Conservation (phyloP, 2,329 filamentous ascomycete species). For the Nothopassalora personata region DNA sequence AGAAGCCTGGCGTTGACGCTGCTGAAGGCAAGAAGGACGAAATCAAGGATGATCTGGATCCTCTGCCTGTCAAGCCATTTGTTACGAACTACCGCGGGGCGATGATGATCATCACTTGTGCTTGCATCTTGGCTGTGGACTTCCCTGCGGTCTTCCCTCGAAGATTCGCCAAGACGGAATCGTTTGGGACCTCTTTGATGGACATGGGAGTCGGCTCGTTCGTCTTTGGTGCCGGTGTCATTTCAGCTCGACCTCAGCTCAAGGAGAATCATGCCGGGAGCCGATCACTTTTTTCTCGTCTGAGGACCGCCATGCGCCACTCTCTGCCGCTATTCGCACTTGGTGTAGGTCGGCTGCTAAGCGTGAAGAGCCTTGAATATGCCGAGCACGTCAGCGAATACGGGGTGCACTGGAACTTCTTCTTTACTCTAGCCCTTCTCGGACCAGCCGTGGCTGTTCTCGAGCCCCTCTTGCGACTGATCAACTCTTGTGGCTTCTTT, state of each 20-base stretch:
- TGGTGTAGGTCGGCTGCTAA: conserved; percentile 74
- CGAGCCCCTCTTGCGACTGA: conserved; percentile 61
- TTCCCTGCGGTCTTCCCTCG: conserved; percentile 80
- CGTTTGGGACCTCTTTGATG: conserved; percentile 99
- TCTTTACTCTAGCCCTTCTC: conserved; percentile 87
- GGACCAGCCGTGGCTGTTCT: conserved; percentile 84
- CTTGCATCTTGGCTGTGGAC: conserved; percentile 94
- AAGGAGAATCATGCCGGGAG: conserved; percentile 47
- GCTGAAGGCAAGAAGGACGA: conserved; percentile 19
- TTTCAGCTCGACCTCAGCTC: conserved; percentile 77
- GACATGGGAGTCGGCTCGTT: conserved; percentile 96
- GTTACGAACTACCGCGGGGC: conserved; percentile 83
- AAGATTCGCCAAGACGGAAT: conserved; percentile 95
- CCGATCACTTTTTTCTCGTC: conserved; percentile 52
- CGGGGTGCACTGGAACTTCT: conserved; percentile 99
- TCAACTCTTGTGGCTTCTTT: conserved; percentile 73
- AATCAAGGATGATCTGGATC: conserved; percentile 33
- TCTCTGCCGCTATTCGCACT: conserved; percentile 76
- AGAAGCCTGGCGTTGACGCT: conserved; percentile 17
- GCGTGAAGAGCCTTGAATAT: conserved; percentile 91
- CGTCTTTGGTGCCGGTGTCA: conserved; percentile 86
- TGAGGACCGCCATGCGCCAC: conserved; percentile 67
- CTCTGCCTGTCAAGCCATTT: conserved; percentile 80
- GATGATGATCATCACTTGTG: conserved; percentile 86
- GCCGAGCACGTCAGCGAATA: conserved; percentile 97